These are phyloP conservation scores for Saccharum officinarum DNA, from an alignment of 176 grass and related monocot genomes.

Conservation along the genomic window DNA sequence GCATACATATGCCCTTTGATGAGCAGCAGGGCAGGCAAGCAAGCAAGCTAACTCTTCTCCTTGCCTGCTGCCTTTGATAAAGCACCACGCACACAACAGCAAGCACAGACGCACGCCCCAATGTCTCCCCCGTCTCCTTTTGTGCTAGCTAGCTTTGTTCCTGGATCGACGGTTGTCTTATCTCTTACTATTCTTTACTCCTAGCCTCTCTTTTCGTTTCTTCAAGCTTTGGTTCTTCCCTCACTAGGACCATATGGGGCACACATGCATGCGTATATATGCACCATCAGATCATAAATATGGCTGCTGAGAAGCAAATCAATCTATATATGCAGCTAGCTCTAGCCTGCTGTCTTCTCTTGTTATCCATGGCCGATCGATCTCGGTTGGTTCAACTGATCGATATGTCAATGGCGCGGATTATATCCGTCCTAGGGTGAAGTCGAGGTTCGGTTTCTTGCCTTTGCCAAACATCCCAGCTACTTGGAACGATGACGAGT, in stretches of 20 bases:
- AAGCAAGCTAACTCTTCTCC: conserved; percentile 43
- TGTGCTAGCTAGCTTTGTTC: conserved; percentile 45
- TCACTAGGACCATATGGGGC: conserved; percentile 7
- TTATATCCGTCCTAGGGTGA: conserved; percentile 73
- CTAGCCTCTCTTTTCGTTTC: conserved; percentile 38
- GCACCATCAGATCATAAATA: conserved; percentile 12
- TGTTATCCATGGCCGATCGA: not conserved
- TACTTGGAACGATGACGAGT: conserved; percentile 45
- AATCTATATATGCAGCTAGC: not conserved
- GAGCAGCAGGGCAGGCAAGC: not conserved
- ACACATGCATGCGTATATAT: conserved; percentile 14
- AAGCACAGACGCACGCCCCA: conserved; percentile 38
- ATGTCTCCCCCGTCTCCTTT: conserved; percentile 46
- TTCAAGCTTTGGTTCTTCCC: conserved; percentile 17
- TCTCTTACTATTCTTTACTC: conserved; percentile 50
- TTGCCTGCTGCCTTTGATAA: conserved; percentile 54
- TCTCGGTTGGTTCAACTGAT: not conserved
- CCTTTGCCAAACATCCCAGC: conserved; percentile 12
- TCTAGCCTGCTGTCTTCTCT: not conserved
- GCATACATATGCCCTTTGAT: conserved; percentile 30
- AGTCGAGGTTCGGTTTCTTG: conserved; percentile 80
- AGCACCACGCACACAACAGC: conserved; percentile 33
- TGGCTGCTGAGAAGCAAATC: conserved; percentile 3
- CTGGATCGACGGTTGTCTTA: conserved; percentile 51
- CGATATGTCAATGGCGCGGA: not conserved